Percentiles rank a stretch among this genome's conserved stretches.
Evolutionary conservation across 1,284 basidiomycete species (phyloP).

Genomic region (Termitomyces sp.): DNA sequence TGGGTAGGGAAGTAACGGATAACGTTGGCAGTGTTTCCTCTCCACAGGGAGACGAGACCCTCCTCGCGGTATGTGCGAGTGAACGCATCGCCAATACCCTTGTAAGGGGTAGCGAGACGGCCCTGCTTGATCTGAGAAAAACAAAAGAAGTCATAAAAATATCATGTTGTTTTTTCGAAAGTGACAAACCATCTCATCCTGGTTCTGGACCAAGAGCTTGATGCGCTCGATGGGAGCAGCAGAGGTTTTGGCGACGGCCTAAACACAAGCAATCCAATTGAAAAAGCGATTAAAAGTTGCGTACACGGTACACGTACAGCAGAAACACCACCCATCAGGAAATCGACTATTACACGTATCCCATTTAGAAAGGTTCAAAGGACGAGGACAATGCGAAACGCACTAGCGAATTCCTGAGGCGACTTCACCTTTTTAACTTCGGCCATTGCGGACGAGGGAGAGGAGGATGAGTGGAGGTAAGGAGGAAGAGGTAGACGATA

Average conservation of each 20-base stretch:
- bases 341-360: constrained; percentile 57
- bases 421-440: constrained; percentile 72
- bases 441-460: constrained; percentile 60
- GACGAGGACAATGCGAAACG: constrained; percentile 25
- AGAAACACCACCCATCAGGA: constrained; percentile 91
- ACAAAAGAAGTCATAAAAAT: constrained; percentile 26
- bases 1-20: constrained; percentile 98
- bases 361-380: constrained; percentile 14
- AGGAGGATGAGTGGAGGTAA: constrained; percentile 34
- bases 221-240: constrained; percentile 99
- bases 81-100: constrained; percentile 90
- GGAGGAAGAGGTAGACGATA: constrained; percentile 23
- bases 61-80: constrained; percentile 85
- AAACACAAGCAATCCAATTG: constrained; percentile 12
- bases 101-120: constrained; percentile 88
- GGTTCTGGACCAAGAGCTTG: constrained; percentile 97
- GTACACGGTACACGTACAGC: constrained; percentile 51
- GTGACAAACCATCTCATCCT: constrained; percentile 80
- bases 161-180: not conserved
- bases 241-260: constrained; percentile 96
- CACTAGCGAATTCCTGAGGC: constrained; percentile 76
- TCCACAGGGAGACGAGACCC: constrained; percentile 87
- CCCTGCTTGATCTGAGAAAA: constrained; percentile 85
- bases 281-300: constrained; percentile 1
- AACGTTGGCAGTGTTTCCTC: constrained; percentile 97